These are phyloP conservation scores for Eudorina sp. DNA, from an alignment of 139 green algal species.

Conservation along the genomic window DNA sequence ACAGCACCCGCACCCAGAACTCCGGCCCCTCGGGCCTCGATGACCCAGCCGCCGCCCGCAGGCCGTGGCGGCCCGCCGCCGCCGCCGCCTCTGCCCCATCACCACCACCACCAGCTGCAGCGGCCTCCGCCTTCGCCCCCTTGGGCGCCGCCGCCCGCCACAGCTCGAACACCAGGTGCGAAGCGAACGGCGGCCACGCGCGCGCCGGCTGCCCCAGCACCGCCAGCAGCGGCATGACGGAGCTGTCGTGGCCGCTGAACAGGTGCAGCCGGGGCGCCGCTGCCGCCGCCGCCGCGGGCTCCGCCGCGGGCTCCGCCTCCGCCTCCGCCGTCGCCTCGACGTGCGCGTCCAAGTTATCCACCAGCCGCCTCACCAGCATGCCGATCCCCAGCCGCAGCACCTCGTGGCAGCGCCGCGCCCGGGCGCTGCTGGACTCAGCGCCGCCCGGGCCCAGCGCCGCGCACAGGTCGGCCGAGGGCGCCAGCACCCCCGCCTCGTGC, in stretches of 20 bases:
- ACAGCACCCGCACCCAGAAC: slow-evolving; percentile 42
- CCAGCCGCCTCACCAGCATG: slow-evolving; percentile 57
- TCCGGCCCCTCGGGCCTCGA: neutral
- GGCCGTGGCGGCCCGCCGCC: neutral
- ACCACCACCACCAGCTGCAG: slow-evolving; percentile 25
- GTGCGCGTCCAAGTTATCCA: slow-evolving; percentile 59
- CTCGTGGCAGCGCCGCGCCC: slow-evolving; percentile 35
- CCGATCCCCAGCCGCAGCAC: slow-evolving; percentile 73
- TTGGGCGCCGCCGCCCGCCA: slow-evolving; percentile 57
- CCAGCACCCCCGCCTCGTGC: slow-evolving; percentile 39
- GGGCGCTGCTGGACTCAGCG: neutral
- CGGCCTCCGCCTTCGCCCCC: neutral
- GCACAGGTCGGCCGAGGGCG: slow-evolving; percentile 13
- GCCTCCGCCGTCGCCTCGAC: neutral
- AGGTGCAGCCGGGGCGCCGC: slow-evolving; percentile 58
- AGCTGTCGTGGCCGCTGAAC: slow-evolving; percentile 75
- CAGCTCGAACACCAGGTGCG: slow-evolving; percentile 73
- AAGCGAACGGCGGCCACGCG: slow-evolving; percentile 70
- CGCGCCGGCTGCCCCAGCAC: slow-evolving; percentile 32
- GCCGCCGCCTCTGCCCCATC: neutral
- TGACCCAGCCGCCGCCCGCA: neutral
- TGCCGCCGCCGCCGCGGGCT: neutral
- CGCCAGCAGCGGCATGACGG: slow-evolving; percentile 73
- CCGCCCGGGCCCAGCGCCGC: slow-evolving; percentile 3
- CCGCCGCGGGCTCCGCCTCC: neutral